phyloP scores from a whole-genome alignment of 2,329 filamentous ascomycete genomes.

The Xylaria sp. region DNA sequence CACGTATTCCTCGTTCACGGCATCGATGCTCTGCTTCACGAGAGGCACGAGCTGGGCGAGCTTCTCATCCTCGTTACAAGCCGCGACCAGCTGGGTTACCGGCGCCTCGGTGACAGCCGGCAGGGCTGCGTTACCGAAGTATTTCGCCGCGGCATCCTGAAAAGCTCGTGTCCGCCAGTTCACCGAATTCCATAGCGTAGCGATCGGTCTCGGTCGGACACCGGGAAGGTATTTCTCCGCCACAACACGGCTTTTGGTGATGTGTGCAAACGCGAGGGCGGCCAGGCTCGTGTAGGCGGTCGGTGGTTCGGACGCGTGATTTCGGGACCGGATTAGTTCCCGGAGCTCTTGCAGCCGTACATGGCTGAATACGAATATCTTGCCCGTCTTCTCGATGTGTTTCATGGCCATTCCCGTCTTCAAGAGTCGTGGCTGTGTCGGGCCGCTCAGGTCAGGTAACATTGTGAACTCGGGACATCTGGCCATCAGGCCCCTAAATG shows the following conservation, averaged over 20 bases:
- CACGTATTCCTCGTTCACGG: conserved; percentile 47
- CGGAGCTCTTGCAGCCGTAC: conserved; percentile 39
- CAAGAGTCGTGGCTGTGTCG: conserved; percentile 39
- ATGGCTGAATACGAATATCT: conserved; percentile 45
- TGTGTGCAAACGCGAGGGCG: conserved; percentile 45
- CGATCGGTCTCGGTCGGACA: conserved; percentile 21
- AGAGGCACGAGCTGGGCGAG: conserved; percentile 36
- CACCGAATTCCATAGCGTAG: conserved; percentile 44
- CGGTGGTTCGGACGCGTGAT: conserved; percentile 28
- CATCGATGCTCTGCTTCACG: conserved; percentile 38
- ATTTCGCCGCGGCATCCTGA: conserved; percentile 34
- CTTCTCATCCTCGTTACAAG: conserved; percentile 26
- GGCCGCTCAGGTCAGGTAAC: conserved; percentile 39
- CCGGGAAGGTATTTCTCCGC: conserved; percentile 30
- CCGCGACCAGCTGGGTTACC: conserved; percentile 28
- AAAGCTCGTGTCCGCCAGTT: conserved; percentile 46
- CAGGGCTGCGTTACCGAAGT: conserved; percentile 48
- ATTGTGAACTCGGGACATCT: conserved; percentile 45
- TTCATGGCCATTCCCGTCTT: conserved; percentile 33
- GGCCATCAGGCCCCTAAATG: conserved; percentile 32
- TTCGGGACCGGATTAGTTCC: conserved; percentile 23
- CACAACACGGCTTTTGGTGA: conserved; percentile 39
- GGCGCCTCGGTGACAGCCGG: conserved; percentile 39
- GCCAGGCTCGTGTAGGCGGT: conserved; percentile 47
- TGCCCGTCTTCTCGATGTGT: conserved; percentile 42